A percentile compares a stretch with the other conserved stretches of the same genome.
Evolutionary conservation across 1,284 basidiomycete species (phyloP).

Genomic region (Sanghuangporus weigelae): DNA sequence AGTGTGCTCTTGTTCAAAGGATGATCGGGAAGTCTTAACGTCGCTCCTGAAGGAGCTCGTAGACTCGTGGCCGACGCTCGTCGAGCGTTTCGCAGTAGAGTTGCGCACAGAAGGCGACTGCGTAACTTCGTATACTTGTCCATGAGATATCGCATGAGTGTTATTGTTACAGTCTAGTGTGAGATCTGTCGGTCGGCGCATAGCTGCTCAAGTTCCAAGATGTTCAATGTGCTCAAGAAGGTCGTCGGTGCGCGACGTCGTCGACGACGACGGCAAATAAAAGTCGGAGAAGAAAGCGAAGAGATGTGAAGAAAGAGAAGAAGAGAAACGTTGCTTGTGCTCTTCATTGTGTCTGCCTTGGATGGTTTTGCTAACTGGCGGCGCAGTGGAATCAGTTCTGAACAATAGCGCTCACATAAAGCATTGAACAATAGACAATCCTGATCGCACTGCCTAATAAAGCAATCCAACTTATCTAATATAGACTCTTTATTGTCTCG

Average conservation of each 20-base stretch:
- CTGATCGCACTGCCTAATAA: background rate
- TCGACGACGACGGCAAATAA: background rate
- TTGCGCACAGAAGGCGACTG: constrained; percentile 7
- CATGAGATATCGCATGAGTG: background rate
- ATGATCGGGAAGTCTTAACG: background rate
- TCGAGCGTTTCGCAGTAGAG: background rate
- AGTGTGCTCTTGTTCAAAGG: background rate
- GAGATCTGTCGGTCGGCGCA: constrained; percentile 3
- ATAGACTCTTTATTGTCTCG: background rate
- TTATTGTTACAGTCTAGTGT: constrained; percentile 4
- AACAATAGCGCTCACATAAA: background rate
- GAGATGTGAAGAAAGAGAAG: background rate
- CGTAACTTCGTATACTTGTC: constrained; percentile 9
- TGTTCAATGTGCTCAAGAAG: background rate
- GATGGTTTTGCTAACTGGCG: background rate
- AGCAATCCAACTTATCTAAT: background rate
- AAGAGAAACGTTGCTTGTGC: background rate
- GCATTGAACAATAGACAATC: background rate
- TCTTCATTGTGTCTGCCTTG: background rate
- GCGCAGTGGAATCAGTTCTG: background rate
- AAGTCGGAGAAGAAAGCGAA: background rate
- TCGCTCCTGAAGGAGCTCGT: background rate
- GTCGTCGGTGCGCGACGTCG: background rate
- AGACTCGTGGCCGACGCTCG: background rate
- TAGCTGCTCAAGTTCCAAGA: background rate